A percentile compares a stretch with the other conserved stretches of the same genome.
Conservation (phyloP, 2,329 filamentous ascomycete genomes). For the Fusarium oligoseptatum region DNA sequence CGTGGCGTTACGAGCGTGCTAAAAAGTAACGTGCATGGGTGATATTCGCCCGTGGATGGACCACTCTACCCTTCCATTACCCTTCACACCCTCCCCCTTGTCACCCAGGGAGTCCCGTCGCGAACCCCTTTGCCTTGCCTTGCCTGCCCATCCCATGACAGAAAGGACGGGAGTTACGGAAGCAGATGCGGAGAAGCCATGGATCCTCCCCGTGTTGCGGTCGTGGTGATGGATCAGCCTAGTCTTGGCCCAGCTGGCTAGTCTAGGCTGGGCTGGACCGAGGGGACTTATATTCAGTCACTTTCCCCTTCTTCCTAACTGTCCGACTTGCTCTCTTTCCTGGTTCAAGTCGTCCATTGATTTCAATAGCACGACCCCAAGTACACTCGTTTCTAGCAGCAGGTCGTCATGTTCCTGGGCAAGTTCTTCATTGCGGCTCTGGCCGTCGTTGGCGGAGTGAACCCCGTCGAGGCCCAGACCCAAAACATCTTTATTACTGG, state of each 20-base stretch:
- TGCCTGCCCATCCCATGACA: conserved; percentile 26
- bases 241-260: conserved; percentile 29
- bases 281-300: conserved; percentile 29
- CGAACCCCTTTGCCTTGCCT: conserved; percentile 36
- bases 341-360: conserved; percentile 39
- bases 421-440: conserved; percentile 41
- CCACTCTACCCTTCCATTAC: conserved; percentile 17
- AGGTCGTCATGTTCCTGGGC: conserved; percentile 39
- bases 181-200: conserved; percentile 36
- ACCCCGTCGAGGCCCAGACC: conserved; percentile 43
- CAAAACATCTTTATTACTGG: conserved; percentile 54
- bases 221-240: neutral
- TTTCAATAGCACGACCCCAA: conserved; percentile 31
- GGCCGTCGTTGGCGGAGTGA: conserved; percentile 42
- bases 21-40: conserved; percentile 43
- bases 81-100: conserved; percentile 41
- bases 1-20: conserved; percentile 44
- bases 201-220: conserved; percentile 23
- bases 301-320: conserved; percentile 28
- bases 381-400: conserved; percentile 30
- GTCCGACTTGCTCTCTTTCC: conserved; percentile 19
- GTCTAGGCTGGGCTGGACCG: neutral
- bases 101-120: conserved; percentile 34
- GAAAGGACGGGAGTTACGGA: conserved; percentile 33
- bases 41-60: conserved; percentile 21